Evolutionary conservation across 2,329 filamentous ascomycete genomes (phyloP).

Genomic region (Cercospora beticola): DNA sequence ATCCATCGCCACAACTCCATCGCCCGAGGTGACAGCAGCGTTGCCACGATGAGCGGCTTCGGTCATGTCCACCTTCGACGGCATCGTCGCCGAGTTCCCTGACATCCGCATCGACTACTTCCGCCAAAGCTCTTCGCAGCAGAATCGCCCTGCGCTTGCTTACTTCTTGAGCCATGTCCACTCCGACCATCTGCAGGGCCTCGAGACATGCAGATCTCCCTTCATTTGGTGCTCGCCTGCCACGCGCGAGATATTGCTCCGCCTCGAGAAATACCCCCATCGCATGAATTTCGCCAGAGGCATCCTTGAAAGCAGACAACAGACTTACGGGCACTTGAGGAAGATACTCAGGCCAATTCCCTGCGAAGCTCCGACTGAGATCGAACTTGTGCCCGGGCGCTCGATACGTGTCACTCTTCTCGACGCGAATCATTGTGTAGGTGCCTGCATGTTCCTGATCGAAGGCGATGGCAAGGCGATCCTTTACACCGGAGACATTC

Average conservation of each 20-base stretch:
- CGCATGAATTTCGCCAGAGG: conserved; percentile 79
- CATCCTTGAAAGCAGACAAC: conserved; percentile 70
- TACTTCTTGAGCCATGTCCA: conserved; percentile 93
- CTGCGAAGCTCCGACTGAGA: conserved; percentile 71
- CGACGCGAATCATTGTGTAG: conserved; percentile 88
- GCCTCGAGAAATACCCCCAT: conserved; percentile 70
- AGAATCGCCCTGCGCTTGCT: conserved; percentile 64
- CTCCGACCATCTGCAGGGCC: conserved; percentile 80
- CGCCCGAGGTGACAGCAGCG: neutral
- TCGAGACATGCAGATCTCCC: conserved; percentile 72
- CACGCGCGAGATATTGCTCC: conserved; percentile 74
- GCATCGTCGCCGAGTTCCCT: conserved; percentile 72
- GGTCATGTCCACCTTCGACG: conserved; percentile 77
- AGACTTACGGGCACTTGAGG: conserved; percentile 74
- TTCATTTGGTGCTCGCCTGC: conserved; percentile 90
- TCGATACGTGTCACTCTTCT: conserved; percentile 79
- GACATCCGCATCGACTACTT: conserved; percentile 85
- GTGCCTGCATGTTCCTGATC: conserved; percentile 89
- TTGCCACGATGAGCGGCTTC: conserved; percentile 12
- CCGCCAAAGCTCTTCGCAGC: conserved; percentile 46
- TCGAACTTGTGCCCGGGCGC: conserved; percentile 70
- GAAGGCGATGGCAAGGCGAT: conserved; percentile 71
- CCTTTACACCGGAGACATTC: conserved; percentile 85
- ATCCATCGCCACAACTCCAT: neutral
- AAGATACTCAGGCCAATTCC: conserved; percentile 77